Percentiles rank a stretch among this genome's conserved stretches.
Conservation (phyloP, 257 asterid species). For the Verbena officinalis region DNA sequence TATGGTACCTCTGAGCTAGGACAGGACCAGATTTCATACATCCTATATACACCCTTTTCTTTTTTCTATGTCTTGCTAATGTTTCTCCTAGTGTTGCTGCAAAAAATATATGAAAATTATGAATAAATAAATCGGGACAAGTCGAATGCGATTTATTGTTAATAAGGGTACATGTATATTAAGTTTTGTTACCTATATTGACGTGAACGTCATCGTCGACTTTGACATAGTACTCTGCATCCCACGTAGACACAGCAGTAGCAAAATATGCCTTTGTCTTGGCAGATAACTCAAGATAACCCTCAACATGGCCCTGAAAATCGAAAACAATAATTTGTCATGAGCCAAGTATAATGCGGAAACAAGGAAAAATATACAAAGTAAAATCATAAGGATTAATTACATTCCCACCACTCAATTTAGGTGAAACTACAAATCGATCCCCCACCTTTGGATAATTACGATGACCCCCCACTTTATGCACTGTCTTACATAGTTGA, state of each 20-base stretch:
- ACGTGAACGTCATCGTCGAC: conserved; percentile 97
- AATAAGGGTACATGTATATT: too few relatives aligned
- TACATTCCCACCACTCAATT: too few relatives aligned
- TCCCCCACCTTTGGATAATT: too few relatives aligned
- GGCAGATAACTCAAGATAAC: conserved; percentile 90
- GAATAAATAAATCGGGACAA: conserved; percentile 2
- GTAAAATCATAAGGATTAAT: too few relatives aligned
- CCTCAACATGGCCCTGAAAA: conserved; percentile 85
- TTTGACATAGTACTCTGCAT: conserved; percentile 90
- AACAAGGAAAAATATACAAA: not conserved
- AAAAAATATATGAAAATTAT: conserved; percentile 14
- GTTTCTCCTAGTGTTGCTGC: conserved; percentile 92
- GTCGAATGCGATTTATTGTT: not conserved
- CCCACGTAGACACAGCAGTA: conserved; percentile 75
- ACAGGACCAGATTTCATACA: conserved; percentile 99
- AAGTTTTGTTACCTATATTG: conserved; percentile 71
- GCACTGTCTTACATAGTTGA: too few relatives aligned
- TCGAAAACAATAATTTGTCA: not conserved
- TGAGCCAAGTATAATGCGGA: not conserved
- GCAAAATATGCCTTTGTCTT: conserved; percentile 86
- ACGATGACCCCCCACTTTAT: too few relatives aligned
- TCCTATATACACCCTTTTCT: conserved; percentile 75
- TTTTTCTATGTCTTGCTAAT: conserved; percentile 64
- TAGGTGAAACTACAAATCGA: too few relatives aligned
- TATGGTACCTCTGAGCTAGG: conserved; percentile 73